Percentiles rank a stretch among this genome's conserved stretches.
Conservation (phyloP, 73 alveolate genomes). For the Paramecium sonneborni region DNA sequence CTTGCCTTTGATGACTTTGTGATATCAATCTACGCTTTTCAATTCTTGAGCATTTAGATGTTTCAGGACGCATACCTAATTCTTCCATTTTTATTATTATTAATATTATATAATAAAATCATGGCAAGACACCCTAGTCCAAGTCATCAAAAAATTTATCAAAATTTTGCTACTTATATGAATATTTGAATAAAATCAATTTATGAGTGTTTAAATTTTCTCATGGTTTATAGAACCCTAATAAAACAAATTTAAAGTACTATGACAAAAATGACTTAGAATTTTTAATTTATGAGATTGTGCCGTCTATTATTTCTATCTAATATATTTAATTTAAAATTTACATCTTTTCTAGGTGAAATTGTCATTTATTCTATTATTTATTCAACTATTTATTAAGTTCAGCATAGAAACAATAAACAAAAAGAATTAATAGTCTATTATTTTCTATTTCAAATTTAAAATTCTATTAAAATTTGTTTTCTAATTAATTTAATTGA, state of each 20-base stretch:
- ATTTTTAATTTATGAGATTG: neutral
- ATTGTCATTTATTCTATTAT: neutral
- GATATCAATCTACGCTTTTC: constrained; percentile 35
- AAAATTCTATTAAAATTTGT: neutral
- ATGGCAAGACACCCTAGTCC: neutral
- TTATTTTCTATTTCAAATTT: neutral
- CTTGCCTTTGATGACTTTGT: constrained; percentile 20
- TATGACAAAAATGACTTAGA: neutral
- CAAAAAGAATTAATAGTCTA: neutral
- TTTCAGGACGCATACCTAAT: constrained; percentile 12
- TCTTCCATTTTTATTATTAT: constrained; percentile 14
- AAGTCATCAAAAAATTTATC: neutral
- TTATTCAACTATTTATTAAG: neutral
- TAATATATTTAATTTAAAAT: neutral
- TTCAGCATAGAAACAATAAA: neutral
- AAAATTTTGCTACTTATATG: neutral
- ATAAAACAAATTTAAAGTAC: neutral
- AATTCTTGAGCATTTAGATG: constrained; percentile 42
- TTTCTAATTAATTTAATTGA: neutral
- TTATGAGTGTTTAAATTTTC: neutral
- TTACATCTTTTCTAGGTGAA: neutral
- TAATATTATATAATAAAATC: neutral
- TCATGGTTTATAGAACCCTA: neutral
- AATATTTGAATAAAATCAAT: neutral
- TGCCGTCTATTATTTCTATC: neutral